Conservation (phyloP, 2,329 filamentous ascomycete genomes). For the Calonectria leucothoes region DNA sequence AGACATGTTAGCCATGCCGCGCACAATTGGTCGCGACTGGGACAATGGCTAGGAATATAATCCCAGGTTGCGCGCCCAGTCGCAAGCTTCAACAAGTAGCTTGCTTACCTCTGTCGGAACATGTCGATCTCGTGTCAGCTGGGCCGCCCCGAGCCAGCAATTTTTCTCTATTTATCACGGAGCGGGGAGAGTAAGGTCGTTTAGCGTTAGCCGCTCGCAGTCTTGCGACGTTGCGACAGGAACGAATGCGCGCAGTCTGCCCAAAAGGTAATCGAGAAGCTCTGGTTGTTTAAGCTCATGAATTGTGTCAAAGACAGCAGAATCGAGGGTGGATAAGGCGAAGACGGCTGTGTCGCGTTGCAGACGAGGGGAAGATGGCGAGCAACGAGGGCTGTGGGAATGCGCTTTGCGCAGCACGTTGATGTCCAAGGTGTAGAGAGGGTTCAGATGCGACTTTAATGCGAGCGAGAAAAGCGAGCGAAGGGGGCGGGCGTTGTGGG, state of each 20-base stretch:
- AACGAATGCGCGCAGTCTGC: conserved; percentile 21
- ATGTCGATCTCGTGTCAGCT: conserved; percentile 38
- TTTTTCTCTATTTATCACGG: conserved; percentile 24
- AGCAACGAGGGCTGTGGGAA: conserved; percentile 15
- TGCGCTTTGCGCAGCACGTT: conserved; percentile 36
- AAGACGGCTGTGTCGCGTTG: conserved; percentile 15
- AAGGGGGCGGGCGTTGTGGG: not conserved
- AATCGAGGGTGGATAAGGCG: not conserved
- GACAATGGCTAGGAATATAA: not conserved
- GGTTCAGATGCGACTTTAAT: conserved; percentile 11
- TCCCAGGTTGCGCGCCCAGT: not conserved
- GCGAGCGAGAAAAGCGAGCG: conserved; percentile 16
- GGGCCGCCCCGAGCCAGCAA: conserved; percentile 33
- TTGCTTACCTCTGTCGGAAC: conserved; percentile 45
- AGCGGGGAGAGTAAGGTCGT: conserved; percentile 13
- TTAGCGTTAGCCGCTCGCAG: conserved; percentile 10
- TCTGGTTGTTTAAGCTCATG: conserved; percentile 21
- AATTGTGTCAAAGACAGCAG: conserved; percentile 21
- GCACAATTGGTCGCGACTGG: not conserved
- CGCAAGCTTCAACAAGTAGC: not conserved
- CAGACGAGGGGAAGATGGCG: conserved; percentile 10
- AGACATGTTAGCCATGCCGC: not conserved
- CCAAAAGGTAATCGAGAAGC: not conserved
- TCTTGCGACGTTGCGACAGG: conserved; percentile 19
- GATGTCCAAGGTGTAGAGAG: conserved; percentile 20